phyloP scores from a whole-genome alignment of 768 basidiomycete species.

The Trichaptum fuscoviolaceum region DNA sequence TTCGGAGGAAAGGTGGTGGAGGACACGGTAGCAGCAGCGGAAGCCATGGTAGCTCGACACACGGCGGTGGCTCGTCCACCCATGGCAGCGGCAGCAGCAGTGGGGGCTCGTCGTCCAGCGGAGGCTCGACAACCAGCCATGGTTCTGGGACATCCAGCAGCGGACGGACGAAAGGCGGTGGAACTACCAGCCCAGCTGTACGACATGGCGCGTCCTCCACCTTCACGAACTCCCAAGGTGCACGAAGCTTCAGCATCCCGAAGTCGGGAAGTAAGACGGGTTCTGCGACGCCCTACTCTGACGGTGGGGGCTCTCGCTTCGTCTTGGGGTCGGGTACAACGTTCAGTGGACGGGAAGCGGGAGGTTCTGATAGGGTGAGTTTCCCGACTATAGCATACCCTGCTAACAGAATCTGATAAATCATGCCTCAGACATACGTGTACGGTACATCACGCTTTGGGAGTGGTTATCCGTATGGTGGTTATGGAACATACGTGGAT shows the following conservation, averaged over 20 bases:
- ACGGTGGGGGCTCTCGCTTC: neutral
- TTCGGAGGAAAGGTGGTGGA: neutral
- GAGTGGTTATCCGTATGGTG: constrained; percentile 10
- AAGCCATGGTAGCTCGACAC: neutral
- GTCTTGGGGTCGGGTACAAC: neutral
- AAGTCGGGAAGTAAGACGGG: neutral
- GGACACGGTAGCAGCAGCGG: no score
- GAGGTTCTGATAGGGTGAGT: neutral
- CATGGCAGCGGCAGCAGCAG: neutral
- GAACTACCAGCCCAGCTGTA: neutral
- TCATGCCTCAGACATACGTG: neutral
- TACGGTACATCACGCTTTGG: constrained; percentile 6
- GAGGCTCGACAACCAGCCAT: neutral
- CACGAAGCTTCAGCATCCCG: neutral
- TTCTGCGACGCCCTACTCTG: neutral
- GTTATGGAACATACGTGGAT: neutral
- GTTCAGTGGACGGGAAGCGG: neutral
- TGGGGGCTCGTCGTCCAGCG: neutral
- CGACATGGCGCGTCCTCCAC: neutral
- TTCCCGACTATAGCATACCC: neutral
- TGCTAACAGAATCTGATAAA: neutral
- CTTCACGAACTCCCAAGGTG: neutral
- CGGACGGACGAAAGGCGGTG: neutral
- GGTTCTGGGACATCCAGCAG: neutral
- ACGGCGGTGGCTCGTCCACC: neutral